These are phyloP conservation scores for Candida nanaspora DNA, from an alignment of 805 yeast species.

Conservation along the genomic window DNA sequence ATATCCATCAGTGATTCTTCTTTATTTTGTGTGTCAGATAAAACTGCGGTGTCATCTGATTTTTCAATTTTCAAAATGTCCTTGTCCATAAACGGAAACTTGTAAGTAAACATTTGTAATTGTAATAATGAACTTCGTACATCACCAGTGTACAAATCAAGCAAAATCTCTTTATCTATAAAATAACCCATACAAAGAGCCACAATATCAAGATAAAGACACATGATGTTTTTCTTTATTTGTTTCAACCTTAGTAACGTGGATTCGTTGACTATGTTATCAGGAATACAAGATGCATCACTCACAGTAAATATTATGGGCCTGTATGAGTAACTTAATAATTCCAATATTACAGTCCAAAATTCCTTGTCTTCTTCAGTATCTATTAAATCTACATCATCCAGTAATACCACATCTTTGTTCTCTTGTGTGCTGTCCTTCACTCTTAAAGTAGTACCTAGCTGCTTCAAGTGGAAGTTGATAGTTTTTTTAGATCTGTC, in stretches of 20 bases:
- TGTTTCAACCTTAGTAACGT: constrained; percentile 16
- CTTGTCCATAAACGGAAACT: not conserved
- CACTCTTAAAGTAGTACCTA: constrained; percentile 65
- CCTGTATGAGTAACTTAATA: constrained; percentile 35
- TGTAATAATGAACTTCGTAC: constrained; percentile 22
- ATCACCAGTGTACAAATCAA: constrained; percentile 7
- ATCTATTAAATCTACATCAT: constrained; percentile 78
- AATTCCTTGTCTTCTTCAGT: constrained; percentile 70
- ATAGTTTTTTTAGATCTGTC: constrained; percentile 69
- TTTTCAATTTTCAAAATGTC: not conserved
- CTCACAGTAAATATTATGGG: constrained; percentile 26
- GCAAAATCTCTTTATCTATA: constrained; percentile 14
- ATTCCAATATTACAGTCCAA: constrained; percentile 65
- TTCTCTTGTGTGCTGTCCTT: not conserved
- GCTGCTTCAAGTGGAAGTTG: constrained; percentile 57
- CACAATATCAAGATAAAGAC: constrained; percentile 20
- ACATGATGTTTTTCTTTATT: constrained; percentile 2
- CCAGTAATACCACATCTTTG: constrained; percentile 70
- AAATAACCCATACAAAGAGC: constrained; percentile 19
- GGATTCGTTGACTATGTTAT: constrained; percentile 22
- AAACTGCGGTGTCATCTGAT: not conserved
- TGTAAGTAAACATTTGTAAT: constrained; percentile 21
- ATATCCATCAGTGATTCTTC: not conserved
- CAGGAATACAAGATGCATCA: constrained; percentile 20
- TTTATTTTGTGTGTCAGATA: too few species aligned